These are phyloP conservation scores for Globisporangium takayamanum DNA, from an alignment of 352 stramenopile species.

Conservation along the genomic window DNA sequence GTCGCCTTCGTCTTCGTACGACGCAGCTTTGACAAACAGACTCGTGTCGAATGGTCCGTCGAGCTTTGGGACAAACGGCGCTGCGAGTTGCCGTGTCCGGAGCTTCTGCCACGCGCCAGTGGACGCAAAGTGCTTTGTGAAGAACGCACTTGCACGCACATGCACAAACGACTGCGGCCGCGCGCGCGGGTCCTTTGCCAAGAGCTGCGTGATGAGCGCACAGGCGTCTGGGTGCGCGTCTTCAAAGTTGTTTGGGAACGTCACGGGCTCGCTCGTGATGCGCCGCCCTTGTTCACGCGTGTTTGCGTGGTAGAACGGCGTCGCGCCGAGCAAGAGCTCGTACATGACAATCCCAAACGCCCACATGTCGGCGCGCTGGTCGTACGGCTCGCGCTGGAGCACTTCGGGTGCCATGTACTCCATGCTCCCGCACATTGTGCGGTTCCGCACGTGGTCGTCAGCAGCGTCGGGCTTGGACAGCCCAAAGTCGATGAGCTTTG, in stretches of 20 bases:
- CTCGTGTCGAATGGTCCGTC: conserved; percentile 59
- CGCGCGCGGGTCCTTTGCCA: conserved; percentile 48
- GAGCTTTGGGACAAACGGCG: conserved; percentile 65
- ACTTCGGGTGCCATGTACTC: conserved; percentile 84
- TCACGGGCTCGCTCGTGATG: conserved; percentile 61
- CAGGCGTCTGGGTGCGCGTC: conserved; percentile 35
- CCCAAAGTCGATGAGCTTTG: conserved; percentile 78
- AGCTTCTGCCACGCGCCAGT: conserved; percentile 37
- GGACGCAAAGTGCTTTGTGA: conserved; percentile 29
- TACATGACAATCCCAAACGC: conserved; percentile 86
- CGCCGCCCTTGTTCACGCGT: conserved; percentile 60
- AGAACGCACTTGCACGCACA: conserved; percentile 57
- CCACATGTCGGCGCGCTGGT: conserved; percentile 69
- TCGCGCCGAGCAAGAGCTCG: conserved; percentile 75
- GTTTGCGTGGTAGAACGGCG: conserved; percentile 87
- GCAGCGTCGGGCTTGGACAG: conserved; percentile 63
- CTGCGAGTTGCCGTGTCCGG: conserved; percentile 26
- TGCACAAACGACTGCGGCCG: conserved; percentile 30
- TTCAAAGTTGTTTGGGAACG: conserved; percentile 67
- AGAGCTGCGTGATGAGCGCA: conserved; percentile 46
- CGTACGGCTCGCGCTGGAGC: conserved; percentile 49
- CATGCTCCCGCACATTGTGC: conserved; percentile 71
- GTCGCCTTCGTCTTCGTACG: conserved; percentile 10
- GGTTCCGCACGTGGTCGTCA: conserved; percentile 34
- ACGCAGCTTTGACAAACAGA: conserved; percentile 48